Conservation (phyloP, 163 green algal species). For the Volvox carteri region DNA sequence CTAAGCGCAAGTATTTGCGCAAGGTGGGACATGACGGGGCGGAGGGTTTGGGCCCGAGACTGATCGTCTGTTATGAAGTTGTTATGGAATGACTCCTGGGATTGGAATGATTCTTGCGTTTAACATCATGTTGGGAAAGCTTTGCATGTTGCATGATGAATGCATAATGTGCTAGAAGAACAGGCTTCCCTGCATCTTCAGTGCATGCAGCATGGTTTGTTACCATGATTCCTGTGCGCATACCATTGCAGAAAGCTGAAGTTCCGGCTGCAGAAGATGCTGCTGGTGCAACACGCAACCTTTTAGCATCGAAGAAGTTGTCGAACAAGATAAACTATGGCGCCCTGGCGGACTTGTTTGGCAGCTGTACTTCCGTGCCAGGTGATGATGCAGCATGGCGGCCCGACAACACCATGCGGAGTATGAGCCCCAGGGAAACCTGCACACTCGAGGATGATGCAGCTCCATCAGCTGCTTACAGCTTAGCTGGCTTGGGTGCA, state of each 20-base stretch:
- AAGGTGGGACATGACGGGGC: slow-evolving; percentile 21
- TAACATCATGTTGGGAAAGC: no score
- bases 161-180: no score
- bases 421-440: not conserved
- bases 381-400: not conserved
- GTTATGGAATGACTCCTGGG: no score
- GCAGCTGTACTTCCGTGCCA: not conserved
- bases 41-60: not conserved
- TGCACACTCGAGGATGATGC: not conserved
- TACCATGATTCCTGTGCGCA: no score
- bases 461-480: not conserved
- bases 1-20: slow-evolving; percentile 41
- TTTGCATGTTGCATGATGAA: no score
- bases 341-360: slow-evolving; percentile 69
- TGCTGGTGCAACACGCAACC: slow-evolving; percentile 64
- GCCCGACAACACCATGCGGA: not conserved
- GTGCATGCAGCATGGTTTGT: no score
- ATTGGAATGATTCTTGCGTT: no score
- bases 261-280: slow-evolving; percentile 59
- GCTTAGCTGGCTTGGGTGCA: not conserved
- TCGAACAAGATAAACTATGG: slow-evolving; percentile 82
- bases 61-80: no score
- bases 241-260: slow-evolving; percentile 42
- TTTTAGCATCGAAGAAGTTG: slow-evolving; percentile 70
- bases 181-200: no score